Evolutionary conservation across 768 basidiomycete species (phyloP), one percentile per base, ranked within the genome.

Genomic region (Termitomyces sp.): DNA sequence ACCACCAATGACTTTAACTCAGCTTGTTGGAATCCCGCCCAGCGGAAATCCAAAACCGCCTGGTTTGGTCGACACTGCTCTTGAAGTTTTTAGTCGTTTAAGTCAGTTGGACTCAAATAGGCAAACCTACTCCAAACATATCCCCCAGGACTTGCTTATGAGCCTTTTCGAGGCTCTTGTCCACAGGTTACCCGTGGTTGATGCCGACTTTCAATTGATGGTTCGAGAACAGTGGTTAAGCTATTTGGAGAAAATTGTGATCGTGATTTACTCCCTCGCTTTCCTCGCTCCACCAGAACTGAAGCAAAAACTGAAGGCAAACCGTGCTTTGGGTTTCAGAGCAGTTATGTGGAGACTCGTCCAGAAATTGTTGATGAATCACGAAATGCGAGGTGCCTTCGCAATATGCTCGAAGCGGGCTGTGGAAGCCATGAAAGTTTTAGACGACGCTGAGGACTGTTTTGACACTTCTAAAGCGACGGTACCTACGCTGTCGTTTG

Each of bases 251-350:
- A 89, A 88, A 61, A 72, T 78, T 51, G 76, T 88, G 45, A 82
- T 94, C 77, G 80, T 82, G n/a, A 79, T 97, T 41, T 98, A 97
- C 72, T 86, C 86, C 37, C 73, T 98, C 59, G 82, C 86, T 22
- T 98, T 93, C 75, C 74, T 95, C 53, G 83, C 93, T 3, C 80
- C 93, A 2, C 84, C 86, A 3, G 76, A 80, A 26, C 65, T 95
- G 58, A 93, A 95, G 72, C 74, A 77, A 52, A 79, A 72, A 58
- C 77, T 93, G 60, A 88, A 90, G 62, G 67, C 71, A 10, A 81
- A 90, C 66, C 77, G 81, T 49, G 71, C 72, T 40, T 76, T 94
- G 28, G 86, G 87, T 32, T 85, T 90, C 67, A 77, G 83, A 50
- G 75, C 76, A 43, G 76, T 92, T 34, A 78, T 95, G 76, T 72